Base-by-base conservation (phyloP, 257 asterid genomes). In the Dorcoceras hygrometricum region DNA sequence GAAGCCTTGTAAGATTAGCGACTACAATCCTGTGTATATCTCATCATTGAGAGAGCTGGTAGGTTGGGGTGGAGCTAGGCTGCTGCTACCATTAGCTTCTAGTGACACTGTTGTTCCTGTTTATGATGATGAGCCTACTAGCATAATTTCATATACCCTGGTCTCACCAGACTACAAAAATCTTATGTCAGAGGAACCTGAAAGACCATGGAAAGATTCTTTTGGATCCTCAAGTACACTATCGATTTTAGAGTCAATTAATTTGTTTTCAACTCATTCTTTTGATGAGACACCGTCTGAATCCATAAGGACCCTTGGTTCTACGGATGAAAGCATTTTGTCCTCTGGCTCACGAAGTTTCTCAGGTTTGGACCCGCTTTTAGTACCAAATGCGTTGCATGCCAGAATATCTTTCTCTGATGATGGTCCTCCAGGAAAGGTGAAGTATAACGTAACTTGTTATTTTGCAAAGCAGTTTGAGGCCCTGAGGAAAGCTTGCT, bases 121-220 rank as follows among this genome's bases (percentile, higher is more conserved):
- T 65, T 88, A 82, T 75, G 95, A 88, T 3, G 92, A 88, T 78
- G 94, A 88, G 77, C 94, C 94, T 23, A 89, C 95, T 28, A 89
- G 96, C 70, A 71, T 86, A 51, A 81, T 89, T 72, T 69, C 96
- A 5, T 83, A 81, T 70, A 78, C 87, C 53, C 80, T 89, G 73
- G 81, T 73, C 68, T 81, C 94, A 48, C 77, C 81, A 10, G 83
- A 84, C 48, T 84, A 89, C 67, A 82, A 73, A 20, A 72, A 72
- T 60, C 76, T 78, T 56, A 79, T 83, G 78, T 73, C 79, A 6
- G 82, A 72, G 68, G 87, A 82, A 58, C 79, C 79, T 68, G 81
- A 76, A 31, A 81, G 72, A 63, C 82, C 14, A 43, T 43, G 54
- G 55, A 87, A 71, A 75, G 71, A 71, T 51, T 71, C 79, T 28